These are phyloP conservation scores for Termitomyces sp. DNA, from an alignment of 768 basidiomycete genomes.

Conservation along the genomic window DNA sequence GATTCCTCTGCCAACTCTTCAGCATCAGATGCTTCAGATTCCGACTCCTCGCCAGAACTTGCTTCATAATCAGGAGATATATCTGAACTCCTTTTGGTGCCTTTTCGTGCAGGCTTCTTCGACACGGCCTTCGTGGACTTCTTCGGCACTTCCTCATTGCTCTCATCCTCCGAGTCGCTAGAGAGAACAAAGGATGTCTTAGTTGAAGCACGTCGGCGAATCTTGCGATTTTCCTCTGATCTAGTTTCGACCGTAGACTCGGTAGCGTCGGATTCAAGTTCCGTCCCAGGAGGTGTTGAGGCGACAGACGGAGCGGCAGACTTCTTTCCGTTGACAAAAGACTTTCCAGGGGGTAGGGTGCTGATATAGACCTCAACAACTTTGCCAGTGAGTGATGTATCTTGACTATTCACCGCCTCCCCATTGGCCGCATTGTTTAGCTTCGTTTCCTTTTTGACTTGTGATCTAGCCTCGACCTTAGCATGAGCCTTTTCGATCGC, in stretches of 20 bases:
- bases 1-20: conserved; percentile 21
- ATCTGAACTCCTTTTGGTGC: conserved; percentile 15
- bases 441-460: conserved; percentile 10
- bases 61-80: conserved; percentile 39
- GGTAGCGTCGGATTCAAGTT: conserved; percentile 28
- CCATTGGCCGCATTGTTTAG: background rate
- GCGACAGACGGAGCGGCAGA: conserved; percentile 27
- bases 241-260: conserved; percentile 25
- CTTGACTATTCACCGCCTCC: conserved; percentile 5
- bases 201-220: conserved; percentile 32
- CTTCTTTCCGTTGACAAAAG: conserved; percentile 13
- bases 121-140: conserved; percentile 18
- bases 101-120: conserved; percentile 19
- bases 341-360: conserved; percentile 18
- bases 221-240: conserved; percentile 29
- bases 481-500: conserved; percentile 37
- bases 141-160: conserved; percentile 20
- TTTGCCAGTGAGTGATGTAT: conserved; percentile 4
- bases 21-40: conserved; percentile 23
- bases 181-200: conserved; percentile 43
- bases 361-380: conserved; percentile 56
- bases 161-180: conserved; percentile 46
- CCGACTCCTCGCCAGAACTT: conserved; percentile 22
- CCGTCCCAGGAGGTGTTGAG: conserved; percentile 29
- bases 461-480: conserved; percentile 3